These are phyloP conservation scores for Thalassiosira ordinaria DNA, from an alignment of 352 stramenopile genomes.

Conservation along the genomic window DNA sequence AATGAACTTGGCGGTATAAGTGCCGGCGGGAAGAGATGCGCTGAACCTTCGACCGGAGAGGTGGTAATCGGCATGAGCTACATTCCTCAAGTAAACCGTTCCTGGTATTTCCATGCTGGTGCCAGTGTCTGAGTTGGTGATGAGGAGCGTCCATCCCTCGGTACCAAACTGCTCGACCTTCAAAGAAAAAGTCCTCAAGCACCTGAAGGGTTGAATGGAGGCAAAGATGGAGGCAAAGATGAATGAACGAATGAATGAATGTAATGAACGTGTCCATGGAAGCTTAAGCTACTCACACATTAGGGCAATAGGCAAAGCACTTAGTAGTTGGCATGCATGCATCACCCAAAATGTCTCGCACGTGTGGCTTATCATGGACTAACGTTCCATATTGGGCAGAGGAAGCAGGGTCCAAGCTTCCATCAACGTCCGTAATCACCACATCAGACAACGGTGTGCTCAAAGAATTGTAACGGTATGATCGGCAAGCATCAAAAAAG, in stretches of 20 bases:
- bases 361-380: conserved; percentile 44
- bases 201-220: no score
- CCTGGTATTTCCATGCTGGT: conserved; percentile 26
- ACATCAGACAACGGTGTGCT: conserved; percentile 19
- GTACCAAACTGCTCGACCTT: conserved; percentile 61
- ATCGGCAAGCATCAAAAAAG: conserved; percentile 14
- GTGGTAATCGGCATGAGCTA: no score
- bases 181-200: conserved; percentile 50
- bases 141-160: conserved; percentile 51
- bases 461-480: no score
- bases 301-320: conserved; percentile 60
- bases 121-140: conserved; percentile 35
- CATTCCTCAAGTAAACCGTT: conserved; percentile 20
- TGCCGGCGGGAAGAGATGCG: conserved; percentile 50
- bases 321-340: conserved; percentile 31
- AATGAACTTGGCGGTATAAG: conserved; percentile 56
- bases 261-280: no score
- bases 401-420: conserved; percentile 38
- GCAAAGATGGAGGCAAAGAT: no score
- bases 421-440: conserved; percentile 59
- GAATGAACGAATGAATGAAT: no score
- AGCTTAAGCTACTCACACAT: no score
- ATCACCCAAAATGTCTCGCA: conserved; percentile 46
- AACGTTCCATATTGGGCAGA: conserved; percentile 38
- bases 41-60: conserved; percentile 47